Percentiles rank a stretch among this genome's conserved stretches.
Conservation (phyloP, 768 basidiomycete species). For the Mycena epipterygia region DNA sequence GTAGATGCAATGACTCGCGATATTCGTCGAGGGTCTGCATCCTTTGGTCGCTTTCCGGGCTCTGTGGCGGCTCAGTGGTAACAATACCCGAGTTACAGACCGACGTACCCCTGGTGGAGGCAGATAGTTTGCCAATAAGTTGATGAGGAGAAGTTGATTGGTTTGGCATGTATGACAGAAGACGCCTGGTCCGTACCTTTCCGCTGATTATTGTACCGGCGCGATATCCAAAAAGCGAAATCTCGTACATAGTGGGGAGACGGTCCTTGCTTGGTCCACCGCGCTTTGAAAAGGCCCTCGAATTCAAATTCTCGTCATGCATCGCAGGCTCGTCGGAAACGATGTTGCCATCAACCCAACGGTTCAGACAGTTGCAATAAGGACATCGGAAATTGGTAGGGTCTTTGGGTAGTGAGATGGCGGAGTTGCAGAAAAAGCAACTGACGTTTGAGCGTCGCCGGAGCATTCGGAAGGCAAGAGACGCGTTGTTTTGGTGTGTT, state of each 20-base stretch:
- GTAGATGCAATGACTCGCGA: slow-evolving; percentile 76
- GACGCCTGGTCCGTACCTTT: slow-evolving; percentile 68
- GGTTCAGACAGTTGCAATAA: slow-evolving; percentile 81
- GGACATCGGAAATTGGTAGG: slow-evolving; percentile 74
- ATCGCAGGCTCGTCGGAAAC: slow-evolving; percentile 90
- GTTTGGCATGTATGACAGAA: slow-evolving; percentile 93
- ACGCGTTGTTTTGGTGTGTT: slow-evolving; percentile 25
- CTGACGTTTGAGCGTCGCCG: slow-evolving; percentile 61
- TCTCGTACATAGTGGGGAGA: background rate
- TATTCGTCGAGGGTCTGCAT: slow-evolving; percentile 79
- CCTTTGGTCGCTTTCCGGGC: slow-evolving; percentile 77
- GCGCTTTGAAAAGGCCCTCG: slow-evolving; percentile 76
- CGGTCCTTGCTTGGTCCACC: slow-evolving; percentile 80
- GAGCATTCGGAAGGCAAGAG: slow-evolving; percentile 60
- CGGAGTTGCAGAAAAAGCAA: slow-evolving; percentile 83
- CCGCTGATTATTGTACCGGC: too few relatives aligned
- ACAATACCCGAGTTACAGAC: background rate
- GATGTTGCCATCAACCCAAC: slow-evolving; percentile 80
- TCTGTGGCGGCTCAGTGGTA: slow-evolving; percentile 58
- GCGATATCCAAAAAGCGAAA: too few relatives aligned
- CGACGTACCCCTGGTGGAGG: slow-evolving; percentile 79
- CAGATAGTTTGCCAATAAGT: slow-evolving; percentile 91
- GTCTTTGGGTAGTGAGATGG: slow-evolving; percentile 58
- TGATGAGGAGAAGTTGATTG: slow-evolving; percentile 91
- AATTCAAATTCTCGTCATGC: slow-evolving; percentile 84